phyloP scores from a whole-genome alignment of 1,284 basidiomycete genomes.

The Ceratobasidium sp. region DNA sequence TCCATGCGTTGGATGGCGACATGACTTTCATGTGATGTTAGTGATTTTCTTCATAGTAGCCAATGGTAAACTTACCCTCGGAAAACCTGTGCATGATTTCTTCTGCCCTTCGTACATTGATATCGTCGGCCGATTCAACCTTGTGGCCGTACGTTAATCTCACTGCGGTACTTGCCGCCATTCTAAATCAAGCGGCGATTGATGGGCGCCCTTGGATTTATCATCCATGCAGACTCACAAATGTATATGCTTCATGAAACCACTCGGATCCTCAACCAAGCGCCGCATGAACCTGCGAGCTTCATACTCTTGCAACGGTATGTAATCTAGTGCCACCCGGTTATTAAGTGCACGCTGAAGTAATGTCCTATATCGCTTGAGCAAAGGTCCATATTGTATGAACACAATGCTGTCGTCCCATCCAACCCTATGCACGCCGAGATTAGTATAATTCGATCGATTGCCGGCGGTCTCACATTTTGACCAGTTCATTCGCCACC shows the following conservation, averaged over 20 bases:
- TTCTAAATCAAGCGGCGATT: background rate
- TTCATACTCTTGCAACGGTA: conserved; percentile 12
- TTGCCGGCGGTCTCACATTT: background rate
- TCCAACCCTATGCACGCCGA: background rate
- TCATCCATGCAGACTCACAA: conserved; percentile 10
- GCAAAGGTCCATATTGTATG: background rate
- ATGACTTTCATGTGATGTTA: background rate
- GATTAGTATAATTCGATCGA: background rate
- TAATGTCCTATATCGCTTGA: conserved; percentile 20
- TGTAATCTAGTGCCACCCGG: conserved; percentile 23
- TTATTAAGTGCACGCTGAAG: conserved; percentile 32
- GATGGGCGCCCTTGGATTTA: background rate
- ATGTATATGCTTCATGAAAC: conserved; percentile 21
- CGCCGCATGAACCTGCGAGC: background rate
- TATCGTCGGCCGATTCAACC: conserved; percentile 23
- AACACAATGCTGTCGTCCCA: conserved; percentile 27
- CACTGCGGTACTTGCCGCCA: conserved; percentile 12
- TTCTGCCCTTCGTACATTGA: background rate
- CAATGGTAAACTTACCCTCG: background rate
- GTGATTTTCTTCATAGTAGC: background rate
- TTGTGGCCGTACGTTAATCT: conserved; percentile 18
- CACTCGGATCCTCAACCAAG: background rate
- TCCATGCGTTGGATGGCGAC: background rate
- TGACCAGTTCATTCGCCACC: background rate
- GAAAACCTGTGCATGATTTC: conserved; percentile 11